Percentiles rank a stretch among this genome's conserved stretches.
These are phyloP conservation scores for Barnettozyma populi DNA, from an alignment of 805 yeast species.

Conservation along the genomic window DNA sequence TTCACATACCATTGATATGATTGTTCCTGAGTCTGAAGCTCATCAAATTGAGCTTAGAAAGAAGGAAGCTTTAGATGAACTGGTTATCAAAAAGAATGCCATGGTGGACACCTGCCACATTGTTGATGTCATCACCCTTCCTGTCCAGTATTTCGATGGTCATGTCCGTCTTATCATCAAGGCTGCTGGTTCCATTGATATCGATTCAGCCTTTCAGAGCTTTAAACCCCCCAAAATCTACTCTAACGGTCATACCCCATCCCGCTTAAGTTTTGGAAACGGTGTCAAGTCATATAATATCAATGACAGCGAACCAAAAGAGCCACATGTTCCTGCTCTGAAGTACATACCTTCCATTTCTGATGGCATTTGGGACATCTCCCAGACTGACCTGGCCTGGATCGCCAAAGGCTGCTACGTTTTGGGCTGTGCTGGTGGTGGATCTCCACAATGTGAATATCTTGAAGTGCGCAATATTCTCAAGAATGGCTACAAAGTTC, in stretches of 20 bases:
- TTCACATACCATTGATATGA: conserved; percentile 17
- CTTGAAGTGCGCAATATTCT: conserved; percentile 30
- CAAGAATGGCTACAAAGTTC: conserved; percentile 30
- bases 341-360: conserved; percentile 29
- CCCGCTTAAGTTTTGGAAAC: not conserved
- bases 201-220: not conserved
- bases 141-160: conserved; percentile 20
- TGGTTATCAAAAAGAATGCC: conserved; percentile 12
- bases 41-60: conserved; percentile 9
- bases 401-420: conserved; percentile 37
- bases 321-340: conserved; percentile 1
- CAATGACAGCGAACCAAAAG: not conserved
- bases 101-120: conserved; percentile 10
- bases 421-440: conserved; percentile 46
- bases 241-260: not conserved
- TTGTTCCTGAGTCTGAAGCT: not conserved
- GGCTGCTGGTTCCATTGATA: conserved; percentile 13
- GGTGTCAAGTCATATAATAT: not conserved
- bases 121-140: conserved; percentile 17
- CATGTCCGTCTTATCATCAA: conserved; percentile 16
- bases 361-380: conserved; percentile 33
- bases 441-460: conserved; percentile 36
- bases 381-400: conserved; percentile 34
- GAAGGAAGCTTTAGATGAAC: conserved; percentile 12
- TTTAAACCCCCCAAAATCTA: not conserved